Evolutionary conservation across 2,329 filamentous ascomycete genomes (phyloP).

Genomic region (Aciculosporium take): DNA sequence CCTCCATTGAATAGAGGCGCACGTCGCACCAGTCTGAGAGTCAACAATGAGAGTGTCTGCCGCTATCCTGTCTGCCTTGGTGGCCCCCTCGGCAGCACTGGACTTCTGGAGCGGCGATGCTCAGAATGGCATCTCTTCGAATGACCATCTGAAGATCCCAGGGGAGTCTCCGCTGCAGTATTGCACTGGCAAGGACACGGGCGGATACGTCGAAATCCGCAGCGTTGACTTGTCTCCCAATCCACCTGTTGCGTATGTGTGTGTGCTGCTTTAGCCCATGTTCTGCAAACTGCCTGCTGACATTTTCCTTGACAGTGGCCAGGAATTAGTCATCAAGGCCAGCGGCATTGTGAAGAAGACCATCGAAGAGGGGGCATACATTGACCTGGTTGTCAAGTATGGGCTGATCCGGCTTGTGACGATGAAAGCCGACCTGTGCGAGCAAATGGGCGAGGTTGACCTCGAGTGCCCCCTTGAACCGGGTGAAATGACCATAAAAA

Average conservation of each 20-base stretch:
- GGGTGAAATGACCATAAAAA: constrained; percentile 58
- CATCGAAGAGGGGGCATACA: constrained; percentile 66
- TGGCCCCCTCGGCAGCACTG: constrained; percentile 29
- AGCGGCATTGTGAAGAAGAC: constrained; percentile 57
- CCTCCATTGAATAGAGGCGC: background rate
- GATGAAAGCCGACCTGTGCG: constrained; percentile 71
- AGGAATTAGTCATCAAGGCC: constrained; percentile 65
- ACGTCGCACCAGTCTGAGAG: background rate
- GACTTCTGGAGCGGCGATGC: constrained; percentile 26
- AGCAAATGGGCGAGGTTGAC: constrained; percentile 78
- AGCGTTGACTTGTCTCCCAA: constrained; percentile 73
- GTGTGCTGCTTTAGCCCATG: no score
- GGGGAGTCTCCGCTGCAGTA: constrained; percentile 76
- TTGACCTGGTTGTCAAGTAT: constrained; percentile 80
- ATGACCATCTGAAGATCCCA: constrained; percentile 50
- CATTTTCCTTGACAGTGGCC: constrained; percentile 42
- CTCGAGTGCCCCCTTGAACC: constrained; percentile 77
- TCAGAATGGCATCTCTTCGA: constrained; percentile 24
- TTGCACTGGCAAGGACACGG: constrained; percentile 51
- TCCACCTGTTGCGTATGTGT: constrained; percentile 64
- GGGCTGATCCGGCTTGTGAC: constrained; percentile 81
- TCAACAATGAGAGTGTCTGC: constrained; percentile 23
- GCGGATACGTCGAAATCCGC: constrained; percentile 62
- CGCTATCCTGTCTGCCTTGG: constrained; percentile 30
- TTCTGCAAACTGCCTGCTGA: constrained; percentile 11